These are phyloP conservation scores for Agrocybe chaxingu DNA, from an alignment of 768 basidiomycete genomes.

Conservation along the genomic window DNA sequence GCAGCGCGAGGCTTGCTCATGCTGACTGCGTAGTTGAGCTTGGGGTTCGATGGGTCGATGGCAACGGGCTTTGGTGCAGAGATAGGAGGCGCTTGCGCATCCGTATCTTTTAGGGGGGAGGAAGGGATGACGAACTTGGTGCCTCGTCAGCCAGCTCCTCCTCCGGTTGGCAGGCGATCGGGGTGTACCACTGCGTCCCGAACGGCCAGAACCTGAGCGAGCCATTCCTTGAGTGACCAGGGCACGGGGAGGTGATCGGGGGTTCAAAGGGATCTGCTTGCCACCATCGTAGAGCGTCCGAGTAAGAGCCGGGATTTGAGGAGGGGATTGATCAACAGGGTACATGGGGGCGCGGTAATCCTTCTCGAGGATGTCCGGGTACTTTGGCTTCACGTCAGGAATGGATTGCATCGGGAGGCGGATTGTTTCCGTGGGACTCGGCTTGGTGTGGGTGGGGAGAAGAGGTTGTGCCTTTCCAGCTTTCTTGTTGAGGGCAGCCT, in stretches of 20 bases:
- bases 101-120: slow-evolving; percentile 31
- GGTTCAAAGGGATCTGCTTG: slow-evolving; percentile 11
- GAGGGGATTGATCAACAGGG: slow-evolving; percentile 15
- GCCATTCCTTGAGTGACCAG: slow-evolving; percentile 20
- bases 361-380: slow-evolving; percentile 35
- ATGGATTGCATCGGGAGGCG: slow-evolving; percentile 25
- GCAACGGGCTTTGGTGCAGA: slow-evolving; percentile 17
- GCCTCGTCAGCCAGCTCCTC: slow-evolving; percentile 26
- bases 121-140: slow-evolving; percentile 34
- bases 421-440: slow-evolving; percentile 22
- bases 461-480: slow-evolving; percentile 10
- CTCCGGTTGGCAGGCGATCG: slow-evolving; percentile 29
- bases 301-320: slow-evolving; percentile 14
- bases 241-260: slow-evolving; percentile 21
- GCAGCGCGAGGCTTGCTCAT: slow-evolving; percentile 13
- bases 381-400: slow-evolving; percentile 27
- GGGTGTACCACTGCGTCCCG: slow-evolving; percentile 22
- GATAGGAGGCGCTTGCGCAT: slow-evolving; percentile 17
- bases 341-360: slow-evolving; percentile 22
- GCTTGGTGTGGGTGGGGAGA: slow-evolving; percentile 10
- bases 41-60: slow-evolving; percentile 14
- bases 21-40: slow-evolving; percentile 15
- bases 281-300: slow-evolving; percentile 10
- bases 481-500: slow-evolving; percentile 19
- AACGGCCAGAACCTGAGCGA: slow-evolving; percentile 15